Conservation (phyloP, 441 rosid species). For the Arabidopsis hybrid region DNA sequence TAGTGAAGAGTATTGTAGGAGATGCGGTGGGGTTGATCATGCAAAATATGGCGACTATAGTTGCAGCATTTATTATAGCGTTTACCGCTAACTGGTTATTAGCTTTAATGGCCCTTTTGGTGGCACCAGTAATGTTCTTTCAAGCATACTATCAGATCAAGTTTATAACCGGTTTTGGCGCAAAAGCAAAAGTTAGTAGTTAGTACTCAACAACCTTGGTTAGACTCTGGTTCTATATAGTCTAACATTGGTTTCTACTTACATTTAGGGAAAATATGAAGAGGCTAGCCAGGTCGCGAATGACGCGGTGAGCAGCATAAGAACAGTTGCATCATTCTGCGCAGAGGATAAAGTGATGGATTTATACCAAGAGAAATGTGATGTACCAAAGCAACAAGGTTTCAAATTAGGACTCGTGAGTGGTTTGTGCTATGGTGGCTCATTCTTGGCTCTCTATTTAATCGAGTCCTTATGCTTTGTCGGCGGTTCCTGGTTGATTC, state of each 20-base stretch:
- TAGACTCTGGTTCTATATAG: background rate
- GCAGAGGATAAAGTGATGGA: constrained; percentile 68
- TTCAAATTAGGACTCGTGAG: constrained; percentile 57
- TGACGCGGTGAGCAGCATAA: constrained; percentile 31
- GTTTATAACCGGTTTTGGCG: constrained; percentile 64
- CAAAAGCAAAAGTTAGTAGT: constrained; percentile 68
- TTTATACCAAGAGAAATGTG: constrained; percentile 60
- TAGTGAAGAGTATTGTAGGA: constrained; percentile 59
- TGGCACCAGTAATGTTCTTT: constrained; percentile 53
- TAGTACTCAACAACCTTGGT: background rate
- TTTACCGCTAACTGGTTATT: constrained; percentile 68
- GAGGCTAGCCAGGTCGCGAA: constrained; percentile 20
- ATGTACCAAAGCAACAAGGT: constrained; percentile 56
- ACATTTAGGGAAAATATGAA: constrained; percentile 11
- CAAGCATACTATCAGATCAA: constrained; percentile 58
- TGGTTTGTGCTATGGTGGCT: constrained; percentile 61
- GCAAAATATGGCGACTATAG: constrained; percentile 59
- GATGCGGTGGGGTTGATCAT: constrained; percentile 59
- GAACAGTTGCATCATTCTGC: constrained; percentile 65
- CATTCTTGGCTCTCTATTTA: constrained; percentile 56
- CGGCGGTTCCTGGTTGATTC: constrained; percentile 57
- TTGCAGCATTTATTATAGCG: constrained; percentile 60
- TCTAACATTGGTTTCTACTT: constrained; percentile 9
- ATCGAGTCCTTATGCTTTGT: constrained; percentile 59
- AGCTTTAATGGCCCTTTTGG: constrained; percentile 50